These are phyloP conservation scores for Termitomyces eurrhizus DNA, from an alignment of 768 basidiomycete genomes.

Conservation along the genomic window DNA sequence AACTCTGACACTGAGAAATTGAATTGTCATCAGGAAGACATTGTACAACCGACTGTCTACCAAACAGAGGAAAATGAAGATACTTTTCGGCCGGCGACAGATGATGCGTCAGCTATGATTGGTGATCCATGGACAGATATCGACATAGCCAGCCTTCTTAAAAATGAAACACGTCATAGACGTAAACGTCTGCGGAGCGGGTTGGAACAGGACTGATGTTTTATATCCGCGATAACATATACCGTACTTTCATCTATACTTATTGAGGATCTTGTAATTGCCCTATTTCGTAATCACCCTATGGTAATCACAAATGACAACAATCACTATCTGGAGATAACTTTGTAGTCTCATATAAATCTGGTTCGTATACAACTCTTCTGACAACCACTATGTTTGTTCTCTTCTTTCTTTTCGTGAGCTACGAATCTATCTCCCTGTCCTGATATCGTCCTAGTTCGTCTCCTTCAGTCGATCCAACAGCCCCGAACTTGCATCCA, in stretches of 20 bases:
- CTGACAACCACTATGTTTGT: slow-evolving; percentile 53
- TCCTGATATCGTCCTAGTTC: slow-evolving; percentile 34
- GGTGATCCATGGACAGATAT: slow-evolving; percentile 8
- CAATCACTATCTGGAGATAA: slow-evolving; percentile 1
- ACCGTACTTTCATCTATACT: not conserved
- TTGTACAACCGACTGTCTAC: not conserved
- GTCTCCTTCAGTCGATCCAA: slow-evolving; percentile 53
- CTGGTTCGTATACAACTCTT: slow-evolving; percentile 8
- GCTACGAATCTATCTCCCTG: slow-evolving; percentile 26
- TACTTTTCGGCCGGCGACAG: slow-evolving; percentile 2
- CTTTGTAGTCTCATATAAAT: slow-evolving; percentile 9
- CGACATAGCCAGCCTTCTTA: slow-evolving; percentile 5
- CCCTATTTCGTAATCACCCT: no score
- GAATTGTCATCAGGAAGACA: not conserved
- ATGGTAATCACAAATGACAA: not conserved
- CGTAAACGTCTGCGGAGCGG: slow-evolving; percentile 29
- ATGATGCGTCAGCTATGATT: slow-evolving; percentile 1
- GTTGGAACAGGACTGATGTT: slow-evolving; percentile 17
- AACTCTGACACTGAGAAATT: not conserved
- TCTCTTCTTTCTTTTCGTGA: slow-evolving; percentile 72
- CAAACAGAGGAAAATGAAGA: not conserved
- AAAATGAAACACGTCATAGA: slow-evolving; percentile 6
- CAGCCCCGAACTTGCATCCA: slow-evolving; percentile 79
- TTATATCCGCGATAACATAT: not conserved
- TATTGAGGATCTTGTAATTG: not conserved